Conservation (phyloP, 768 basidiomycete genomes). For the Boletus speciosus region DNA sequence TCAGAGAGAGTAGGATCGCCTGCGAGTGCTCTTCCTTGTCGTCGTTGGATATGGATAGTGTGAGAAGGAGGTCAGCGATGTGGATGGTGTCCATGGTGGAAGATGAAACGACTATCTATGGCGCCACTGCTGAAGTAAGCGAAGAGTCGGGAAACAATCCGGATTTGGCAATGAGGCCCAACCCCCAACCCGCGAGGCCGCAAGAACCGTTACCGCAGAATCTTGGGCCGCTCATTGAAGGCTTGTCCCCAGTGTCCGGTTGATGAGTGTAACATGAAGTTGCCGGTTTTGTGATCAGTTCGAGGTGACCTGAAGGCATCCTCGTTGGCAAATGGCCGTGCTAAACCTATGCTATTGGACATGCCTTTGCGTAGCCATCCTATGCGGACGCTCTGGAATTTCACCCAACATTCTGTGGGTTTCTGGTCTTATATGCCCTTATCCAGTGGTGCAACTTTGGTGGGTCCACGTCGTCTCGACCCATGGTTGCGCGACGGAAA, state of each 20-base stretch:
- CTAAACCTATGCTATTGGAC: slow-evolving; percentile 21
- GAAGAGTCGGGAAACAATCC: background rate
- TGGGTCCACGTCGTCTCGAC: slow-evolving; percentile 20
- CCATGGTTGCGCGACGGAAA: slow-evolving; percentile 25
- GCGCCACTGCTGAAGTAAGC: background rate
- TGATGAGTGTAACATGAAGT: slow-evolving; percentile 8
- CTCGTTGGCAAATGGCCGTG: slow-evolving; percentile 27
- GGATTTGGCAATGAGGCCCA: background rate
- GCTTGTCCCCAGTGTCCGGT: background rate
- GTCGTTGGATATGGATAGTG: slow-evolving; percentile 36
- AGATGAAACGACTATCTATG: no score
- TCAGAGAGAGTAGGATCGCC: slow-evolving; percentile 51
- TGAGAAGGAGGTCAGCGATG: slow-evolving; percentile 47
- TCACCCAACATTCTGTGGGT: slow-evolving; percentile 7
- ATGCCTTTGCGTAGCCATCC: slow-evolving; percentile 16
- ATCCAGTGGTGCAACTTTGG: slow-evolving; percentile 8
- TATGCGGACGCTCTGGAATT: slow-evolving; percentile 12
- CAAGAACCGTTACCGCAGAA: background rate
- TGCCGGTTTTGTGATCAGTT: slow-evolving; percentile 10
- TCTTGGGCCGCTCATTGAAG: background rate
- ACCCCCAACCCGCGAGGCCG: background rate
- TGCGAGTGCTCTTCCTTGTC: slow-evolving; percentile 38
- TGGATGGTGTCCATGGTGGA: slow-evolving; percentile 34
- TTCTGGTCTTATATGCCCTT: slow-evolving; percentile 22
- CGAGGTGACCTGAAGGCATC: slow-evolving; percentile 25